These are phyloP conservation scores for Sclerotinia nivalis DNA, from an alignment of 2,329 filamentous ascomycete genomes.

Conservation along the genomic window DNA sequence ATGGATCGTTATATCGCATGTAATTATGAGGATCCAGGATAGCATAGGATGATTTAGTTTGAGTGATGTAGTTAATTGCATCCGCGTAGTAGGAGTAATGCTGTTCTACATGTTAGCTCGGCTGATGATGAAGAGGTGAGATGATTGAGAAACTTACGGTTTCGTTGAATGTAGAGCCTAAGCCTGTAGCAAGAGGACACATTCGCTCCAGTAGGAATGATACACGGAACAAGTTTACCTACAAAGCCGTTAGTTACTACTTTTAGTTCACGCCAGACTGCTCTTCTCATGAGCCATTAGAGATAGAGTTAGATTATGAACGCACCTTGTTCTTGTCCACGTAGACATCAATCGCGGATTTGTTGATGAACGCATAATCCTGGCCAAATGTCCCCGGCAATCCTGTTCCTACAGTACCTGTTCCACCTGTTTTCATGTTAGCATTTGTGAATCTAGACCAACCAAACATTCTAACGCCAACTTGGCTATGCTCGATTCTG, in stretches of 20 bases:
- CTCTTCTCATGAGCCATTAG: too few relatives aligned
- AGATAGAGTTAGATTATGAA: not conserved
- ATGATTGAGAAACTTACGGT: conserved; percentile 38
- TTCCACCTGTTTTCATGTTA: conserved; percentile 29
- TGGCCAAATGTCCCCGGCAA: conserved; percentile 52
- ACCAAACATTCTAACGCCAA: not conserved
- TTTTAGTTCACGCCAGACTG: not conserved
- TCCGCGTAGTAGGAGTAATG: conserved; percentile 49
- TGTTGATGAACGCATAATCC: conserved; percentile 53
- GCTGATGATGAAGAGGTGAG: not conserved
- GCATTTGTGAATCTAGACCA: not conserved
- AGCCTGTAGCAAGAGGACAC: conserved; percentile 49
- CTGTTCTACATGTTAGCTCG: conserved; percentile 23
- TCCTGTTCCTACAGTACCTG: conserved; percentile 44
- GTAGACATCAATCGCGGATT: conserved; percentile 48
- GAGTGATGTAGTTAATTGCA: conserved; percentile 53
- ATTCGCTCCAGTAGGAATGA: conserved; percentile 54
- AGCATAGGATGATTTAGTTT: conserved; percentile 48
- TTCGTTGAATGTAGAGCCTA: conserved; percentile 53
- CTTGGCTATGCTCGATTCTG: not conserved
- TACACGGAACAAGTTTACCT: conserved; percentile 50
- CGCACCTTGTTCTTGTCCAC: conserved; percentile 48
- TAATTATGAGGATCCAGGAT: conserved; percentile 56
- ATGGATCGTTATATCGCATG: conserved; percentile 56
- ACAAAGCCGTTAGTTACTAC: not conserved